A percentile compares a stretch with the other conserved stretches of the same genome.
Conservation (phyloP, 2,329 filamentous ascomycete genomes). For the Talaromyces albobiverticillius region DNA sequence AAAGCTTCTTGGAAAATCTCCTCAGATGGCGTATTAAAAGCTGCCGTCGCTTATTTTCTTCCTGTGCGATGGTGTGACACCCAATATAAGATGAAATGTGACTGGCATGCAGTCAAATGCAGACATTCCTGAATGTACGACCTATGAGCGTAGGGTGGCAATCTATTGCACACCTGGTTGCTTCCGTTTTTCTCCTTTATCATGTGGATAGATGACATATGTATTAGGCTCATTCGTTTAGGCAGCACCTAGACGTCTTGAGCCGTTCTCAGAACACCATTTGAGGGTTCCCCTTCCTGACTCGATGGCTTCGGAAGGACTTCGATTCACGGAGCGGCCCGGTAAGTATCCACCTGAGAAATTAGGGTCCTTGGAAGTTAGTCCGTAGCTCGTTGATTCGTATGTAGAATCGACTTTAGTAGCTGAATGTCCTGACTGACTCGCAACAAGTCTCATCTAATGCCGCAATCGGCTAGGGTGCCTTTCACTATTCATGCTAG, state of each 20-base stretch:
- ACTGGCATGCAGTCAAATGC: slow-evolving; percentile 10
- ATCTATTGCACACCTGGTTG: background rate
- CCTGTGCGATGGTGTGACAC: background rate
- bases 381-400: background rate
- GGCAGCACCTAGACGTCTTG: background rate
- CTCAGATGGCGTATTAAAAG: background rate
- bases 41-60: slow-evolving; percentile 6
- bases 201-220: slow-evolving; percentile 8
- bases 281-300: background rate
- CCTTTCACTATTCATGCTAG: background rate
- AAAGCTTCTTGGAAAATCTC: background rate
- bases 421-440: background rate
- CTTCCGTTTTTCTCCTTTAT: background rate
- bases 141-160: slow-evolving; percentile 12
- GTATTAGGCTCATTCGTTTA: background rate
- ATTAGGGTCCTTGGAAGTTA: background rate
- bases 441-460: background rate
- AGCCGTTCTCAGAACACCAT: background rate
- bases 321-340: background rate
- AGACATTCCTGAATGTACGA: background rate
- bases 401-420: background rate
- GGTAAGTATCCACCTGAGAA: background rate
- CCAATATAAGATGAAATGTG: slow-evolving; percentile 4
- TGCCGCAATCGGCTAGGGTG: background rate
- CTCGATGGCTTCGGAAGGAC: background rate